These are phyloP conservation scores for Aspergillus conjunctus DNA, from an alignment of 495 filamentous ascomycete genomes.

Conservation along the genomic window DNA sequence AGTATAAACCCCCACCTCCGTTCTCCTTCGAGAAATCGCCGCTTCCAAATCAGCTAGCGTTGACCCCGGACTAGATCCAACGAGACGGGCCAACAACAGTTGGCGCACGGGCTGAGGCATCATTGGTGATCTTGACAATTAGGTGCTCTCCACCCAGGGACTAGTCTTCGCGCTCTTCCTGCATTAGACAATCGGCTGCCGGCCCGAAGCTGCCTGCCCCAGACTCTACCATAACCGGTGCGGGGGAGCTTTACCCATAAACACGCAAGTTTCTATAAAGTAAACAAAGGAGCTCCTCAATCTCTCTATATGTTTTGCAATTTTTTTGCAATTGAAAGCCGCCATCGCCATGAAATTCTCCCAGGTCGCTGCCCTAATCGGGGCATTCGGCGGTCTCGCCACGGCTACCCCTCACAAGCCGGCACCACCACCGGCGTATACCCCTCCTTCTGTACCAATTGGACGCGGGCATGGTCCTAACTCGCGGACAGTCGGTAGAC, in stretches of 20 bases:
- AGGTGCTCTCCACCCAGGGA: not conserved
- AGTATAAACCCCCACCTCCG: slow-evolving; percentile 3
- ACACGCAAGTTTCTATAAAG: too few species aligned
- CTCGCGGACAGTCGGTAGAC: slow-evolving; percentile 41
- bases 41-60: slow-evolving; percentile 13
- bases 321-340: not conserved
- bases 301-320: not conserved
- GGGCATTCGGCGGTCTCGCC: not conserved
- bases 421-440: not conserved
- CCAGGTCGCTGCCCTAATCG: not conserved
- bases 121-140: not conserved
- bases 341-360: slow-evolving; percentile 3
- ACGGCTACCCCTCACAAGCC: not conserved
- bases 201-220: too few species aligned
- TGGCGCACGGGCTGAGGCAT: not conserved
- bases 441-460: slow-evolving; percentile 3
- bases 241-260: too few species aligned
- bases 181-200: too few species aligned
- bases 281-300: not conserved
- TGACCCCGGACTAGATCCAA: not conserved
- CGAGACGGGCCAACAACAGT: slow-evolving; percentile 6
- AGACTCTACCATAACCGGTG: too few species aligned
- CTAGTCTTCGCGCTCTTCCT: not conserved
- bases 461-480: not conserved
- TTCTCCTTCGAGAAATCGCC: slow-evolving; percentile 10